Base-by-base conservation (phyloP, 1,139 yeast species). In the Blastobotrys serpentis region DNA sequence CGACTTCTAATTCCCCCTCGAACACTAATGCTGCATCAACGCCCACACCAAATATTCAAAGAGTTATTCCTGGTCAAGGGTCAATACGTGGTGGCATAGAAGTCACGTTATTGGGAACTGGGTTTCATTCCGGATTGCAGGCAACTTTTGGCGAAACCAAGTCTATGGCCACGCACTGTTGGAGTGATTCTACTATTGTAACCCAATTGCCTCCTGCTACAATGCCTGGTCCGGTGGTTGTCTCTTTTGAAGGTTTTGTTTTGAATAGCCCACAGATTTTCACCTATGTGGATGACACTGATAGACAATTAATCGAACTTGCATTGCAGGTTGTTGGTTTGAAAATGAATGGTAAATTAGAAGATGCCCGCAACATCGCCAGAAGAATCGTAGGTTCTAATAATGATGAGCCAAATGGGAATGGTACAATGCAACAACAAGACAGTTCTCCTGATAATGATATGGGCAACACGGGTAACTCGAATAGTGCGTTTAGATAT, bases 21-120 rank as follows among this genome's bases (percentile, higher is more conserved):
- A 37, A 42, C 22, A 49, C 43, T 34, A 22, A 37, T 19, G 26
- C 10, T 23, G 7, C 32, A 29, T 6, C 32, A 11, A 29, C 34
- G 13, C 22, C 41, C 19, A n/a, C 23, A n/a, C 59, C 63, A 76
- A 0, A 82, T 5, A 62, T 67, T 51, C 90, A 87, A 65, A 76
- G 95, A 54, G 85, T 92, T 11, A 89, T 92, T 50, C 98, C 98
- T 0, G 84, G 95, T 0, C 95, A 86, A 66, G 98, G 98, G 1
- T 95, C 97, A 6, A 77, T 88, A 16, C 78, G 96, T 58, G 98
- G 98, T 54, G 98, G 98, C 41, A 85, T 89, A 38, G 98, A 92
- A 64, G 87, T 92, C 5, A 92, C 98, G 0, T 71, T 92, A 42
- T 72, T 92, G 40, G 98, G 98, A 2, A 77, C 82, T 49, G 87